phyloP scores from a whole-genome alignment of 768 basidiomycete genomes.

The Kwoniella mangroviensis region DNA sequence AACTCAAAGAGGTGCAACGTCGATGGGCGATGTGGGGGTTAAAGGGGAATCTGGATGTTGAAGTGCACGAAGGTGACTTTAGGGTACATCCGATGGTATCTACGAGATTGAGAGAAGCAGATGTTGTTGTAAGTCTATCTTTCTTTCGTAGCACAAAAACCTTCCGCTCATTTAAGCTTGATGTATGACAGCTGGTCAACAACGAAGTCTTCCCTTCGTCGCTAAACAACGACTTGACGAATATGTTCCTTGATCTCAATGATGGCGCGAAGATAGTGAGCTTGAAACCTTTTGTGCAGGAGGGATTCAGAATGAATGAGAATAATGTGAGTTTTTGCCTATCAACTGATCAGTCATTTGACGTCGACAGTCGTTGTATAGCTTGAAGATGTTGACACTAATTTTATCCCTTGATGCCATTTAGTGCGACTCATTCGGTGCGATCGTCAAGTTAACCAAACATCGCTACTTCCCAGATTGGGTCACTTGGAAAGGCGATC shows the following conservation, averaged over 20 bases:
- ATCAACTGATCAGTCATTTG: background rate
- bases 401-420: background rate
- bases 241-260: constrained; percentile 91
- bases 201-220: constrained; percentile 59
- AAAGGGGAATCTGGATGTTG: constrained; percentile 68
- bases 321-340: constrained; percentile 67
- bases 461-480: constrained; percentile 46
- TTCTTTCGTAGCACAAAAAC: background rate
- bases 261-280: constrained; percentile 90
- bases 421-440: constrained; percentile 52
- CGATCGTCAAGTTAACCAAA: constrained; percentile 37
- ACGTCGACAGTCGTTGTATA: background rate
- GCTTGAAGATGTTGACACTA: background rate
- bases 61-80: constrained; percentile 86
- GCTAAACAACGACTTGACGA: constrained; percentile 81
- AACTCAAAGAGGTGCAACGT: constrained; percentile 73
- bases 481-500: constrained; percentile 54
- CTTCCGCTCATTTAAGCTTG: background rate
- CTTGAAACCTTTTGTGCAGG: constrained; percentile 76
- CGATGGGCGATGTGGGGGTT: constrained; percentile 93
- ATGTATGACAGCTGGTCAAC: constrained; percentile 50
- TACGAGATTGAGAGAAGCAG: constrained; percentile 75
- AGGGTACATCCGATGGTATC: constrained; percentile 69
- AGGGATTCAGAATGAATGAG: constrained; percentile 75
- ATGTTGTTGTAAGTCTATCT: constrained; percentile 73